These are phyloP conservation scores for Termitomyces sp. DNA, from an alignment of 768 basidiomycete species.

Conservation along the genomic window DNA sequence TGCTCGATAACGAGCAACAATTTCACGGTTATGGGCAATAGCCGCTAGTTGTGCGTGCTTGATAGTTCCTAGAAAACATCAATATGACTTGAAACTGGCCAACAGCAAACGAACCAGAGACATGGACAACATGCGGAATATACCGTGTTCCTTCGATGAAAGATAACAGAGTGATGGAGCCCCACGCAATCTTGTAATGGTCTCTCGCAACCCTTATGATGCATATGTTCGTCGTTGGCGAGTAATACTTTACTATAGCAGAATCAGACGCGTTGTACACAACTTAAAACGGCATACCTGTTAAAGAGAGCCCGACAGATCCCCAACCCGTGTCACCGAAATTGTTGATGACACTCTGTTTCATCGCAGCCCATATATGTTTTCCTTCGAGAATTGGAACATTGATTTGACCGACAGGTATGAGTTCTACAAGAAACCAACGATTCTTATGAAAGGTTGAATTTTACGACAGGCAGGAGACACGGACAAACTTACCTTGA, in stretches of 20 bases:
- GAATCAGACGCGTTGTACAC: conserved; percentile 1
- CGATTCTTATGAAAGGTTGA: conserved; percentile 53
- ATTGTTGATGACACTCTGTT: conserved; percentile 60
- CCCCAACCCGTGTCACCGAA: conserved; percentile 91
- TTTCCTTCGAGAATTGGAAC: conserved; percentile 43
- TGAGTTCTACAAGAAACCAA: conserved; percentile 84
- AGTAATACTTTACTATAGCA: conserved; percentile 77
- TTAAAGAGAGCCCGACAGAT: conserved; percentile 63
- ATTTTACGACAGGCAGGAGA: too few species aligned
- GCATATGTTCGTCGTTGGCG: conserved; percentile 74
- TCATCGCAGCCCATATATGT: conserved; percentile 62
- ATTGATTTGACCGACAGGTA: conserved; percentile 34
- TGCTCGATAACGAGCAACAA: conserved; percentile 63
- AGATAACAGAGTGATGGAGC: conserved; percentile 64
- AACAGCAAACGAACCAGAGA: conserved; percentile 57
- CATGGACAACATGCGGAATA: conserved; percentile 74
- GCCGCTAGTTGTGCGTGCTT: conserved; percentile 79
- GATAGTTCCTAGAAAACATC: conserved; percentile 59
- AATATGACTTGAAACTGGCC: background rate
- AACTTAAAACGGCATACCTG: conserved; percentile 32
- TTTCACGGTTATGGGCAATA: conserved; percentile 64
- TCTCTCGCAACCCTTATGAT: conserved; percentile 85
- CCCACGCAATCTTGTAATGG: conserved; percentile 77
- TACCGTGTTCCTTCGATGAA: conserved; percentile 50
- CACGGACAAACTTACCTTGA: conserved; percentile 10